A percentile compares a stretch with the other conserved stretches of the same genome.
Conservation (phyloP, 2,329 filamentous ascomycete genomes). For the Aspergillus calidoustus region DNA sequence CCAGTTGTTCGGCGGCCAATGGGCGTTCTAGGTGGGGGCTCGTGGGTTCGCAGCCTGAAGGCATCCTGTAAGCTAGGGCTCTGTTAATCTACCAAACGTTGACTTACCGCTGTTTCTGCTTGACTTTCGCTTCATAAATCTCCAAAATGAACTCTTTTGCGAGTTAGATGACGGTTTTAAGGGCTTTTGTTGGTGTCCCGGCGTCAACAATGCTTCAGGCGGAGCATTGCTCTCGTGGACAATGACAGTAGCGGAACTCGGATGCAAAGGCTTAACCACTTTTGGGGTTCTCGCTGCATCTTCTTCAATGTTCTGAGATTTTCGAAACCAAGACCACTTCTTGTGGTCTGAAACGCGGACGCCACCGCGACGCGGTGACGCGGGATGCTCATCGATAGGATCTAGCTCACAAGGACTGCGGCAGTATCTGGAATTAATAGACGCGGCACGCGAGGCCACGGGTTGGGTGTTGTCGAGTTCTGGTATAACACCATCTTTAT, state of each 20-base stretch:
- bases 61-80: slow-evolving; percentile 1
- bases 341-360: slow-evolving; percentile 36
- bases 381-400: slow-evolving; percentile 48
- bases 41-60: slow-evolving; percentile 14
- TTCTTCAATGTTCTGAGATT: slow-evolving; percentile 35
- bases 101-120: slow-evolving; percentile 47
- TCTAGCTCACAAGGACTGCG: slow-evolving; percentile 42
- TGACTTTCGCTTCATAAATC: slow-evolving; percentile 56
- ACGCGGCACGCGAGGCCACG: slow-evolving; percentile 20
- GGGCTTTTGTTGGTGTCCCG: slow-evolving; percentile 11
- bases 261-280: slow-evolving; percentile 30
- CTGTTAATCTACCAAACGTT: slow-evolving; percentile 40
- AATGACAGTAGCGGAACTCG: slow-evolving; percentile 32
- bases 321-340: slow-evolving; percentile 55
- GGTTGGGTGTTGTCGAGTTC: not conserved
- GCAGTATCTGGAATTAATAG: slow-evolving; percentile 30
- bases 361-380: slow-evolving; percentile 35
- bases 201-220: slow-evolving; percentile 12
- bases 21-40: slow-evolving; percentile 21
- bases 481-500: slow-evolving; percentile 5
- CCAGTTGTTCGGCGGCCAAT: slow-evolving; percentile 11
- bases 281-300: slow-evolving; percentile 26
- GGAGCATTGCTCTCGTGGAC: slow-evolving; percentile 31
- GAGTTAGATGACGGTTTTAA: slow-evolving; percentile 25
- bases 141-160: slow-evolving; percentile 55